Conservation (phyloP, 2,329 filamentous ascomycete genomes). For the Colletotrichum graminicola region DNA sequence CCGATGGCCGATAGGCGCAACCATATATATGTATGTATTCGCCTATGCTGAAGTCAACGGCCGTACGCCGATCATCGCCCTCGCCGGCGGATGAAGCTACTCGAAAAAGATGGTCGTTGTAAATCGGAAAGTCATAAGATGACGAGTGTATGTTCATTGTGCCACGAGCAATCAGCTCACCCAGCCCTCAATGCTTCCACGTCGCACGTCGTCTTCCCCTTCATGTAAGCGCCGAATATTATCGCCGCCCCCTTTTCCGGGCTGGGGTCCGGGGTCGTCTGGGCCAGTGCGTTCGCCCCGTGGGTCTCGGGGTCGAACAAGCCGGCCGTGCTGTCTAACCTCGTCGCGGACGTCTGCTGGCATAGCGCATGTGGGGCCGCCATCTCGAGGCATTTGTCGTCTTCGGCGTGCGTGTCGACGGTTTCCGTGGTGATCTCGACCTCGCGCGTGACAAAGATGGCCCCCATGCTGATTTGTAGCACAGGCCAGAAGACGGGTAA, state of each 20-base stretch:
- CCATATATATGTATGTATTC: no score
- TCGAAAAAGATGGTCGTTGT: background rate
- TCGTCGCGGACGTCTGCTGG: slow-evolving; percentile 5
- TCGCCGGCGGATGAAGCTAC: background rate
- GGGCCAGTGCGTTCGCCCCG: background rate
- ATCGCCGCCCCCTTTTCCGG: slow-evolving; percentile 5
- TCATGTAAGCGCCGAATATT: slow-evolving; percentile 26
- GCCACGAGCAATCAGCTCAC: background rate
- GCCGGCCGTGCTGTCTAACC: slow-evolving; percentile 5
- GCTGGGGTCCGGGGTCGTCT: background rate
- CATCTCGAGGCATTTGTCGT: slow-evolving; percentile 28
- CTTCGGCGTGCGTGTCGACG: slow-evolving; percentile 9
- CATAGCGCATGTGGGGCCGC: background rate
- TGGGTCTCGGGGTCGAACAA: background rate
- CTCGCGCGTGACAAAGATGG: slow-evolving; percentile 53
- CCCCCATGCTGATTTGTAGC: slow-evolving; percentile 46
- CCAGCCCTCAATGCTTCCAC: background rate
- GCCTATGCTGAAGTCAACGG: no score
- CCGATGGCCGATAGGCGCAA: no score
- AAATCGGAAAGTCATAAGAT: background rate
- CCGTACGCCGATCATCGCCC: background rate
- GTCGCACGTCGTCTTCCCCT: slow-evolving; percentile 23
- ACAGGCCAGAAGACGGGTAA: slow-evolving; percentile 43
- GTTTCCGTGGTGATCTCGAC: slow-evolving; percentile 44
- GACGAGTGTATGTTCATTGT: accelerated